Percentiles rank a stretch among this genome's conserved stretches.
Evolutionary conservation across 106 monocot genomes (phyloP).

Genomic region (Xerophyta viscosa): DNA sequence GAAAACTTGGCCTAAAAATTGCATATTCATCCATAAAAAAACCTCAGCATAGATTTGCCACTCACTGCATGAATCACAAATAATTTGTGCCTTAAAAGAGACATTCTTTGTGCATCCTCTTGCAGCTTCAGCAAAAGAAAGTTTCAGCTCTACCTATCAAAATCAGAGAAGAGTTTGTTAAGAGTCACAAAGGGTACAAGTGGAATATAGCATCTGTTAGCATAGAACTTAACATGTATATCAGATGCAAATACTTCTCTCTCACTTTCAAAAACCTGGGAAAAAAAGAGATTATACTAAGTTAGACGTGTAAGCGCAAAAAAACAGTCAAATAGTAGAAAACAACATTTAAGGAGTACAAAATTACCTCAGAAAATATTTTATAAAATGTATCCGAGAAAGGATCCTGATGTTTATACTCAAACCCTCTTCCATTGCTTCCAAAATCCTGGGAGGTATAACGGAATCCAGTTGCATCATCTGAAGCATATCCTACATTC

Average conservation of each 20-base stretch:
- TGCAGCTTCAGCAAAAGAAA: constrained; percentile 67
- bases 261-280: constrained; percentile 82
- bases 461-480: constrained; percentile 21
- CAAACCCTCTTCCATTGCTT: constrained; percentile 11
- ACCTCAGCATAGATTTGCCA: constrained; percentile 7
- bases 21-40: too few species aligned
- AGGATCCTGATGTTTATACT: constrained; percentile 30
- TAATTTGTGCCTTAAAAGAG: constrained; percentile 38
- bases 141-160: constrained; percentile 42
- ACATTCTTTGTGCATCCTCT: constrained; percentile 44
- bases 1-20: too few species aligned
- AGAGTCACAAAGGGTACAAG: too few species aligned
- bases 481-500: constrained; percentile 28
- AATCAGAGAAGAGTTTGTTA: not conserved
- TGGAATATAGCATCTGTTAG: not conserved
- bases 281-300: not conserved
- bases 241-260: constrained; percentile 62
- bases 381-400: constrained; percentile 81
- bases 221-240: constrained; percentile 41
- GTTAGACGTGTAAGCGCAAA: too few species aligned
- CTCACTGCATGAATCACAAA: constrained; percentile 66
- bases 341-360: not conserved
- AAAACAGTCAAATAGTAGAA: too few species aligned
- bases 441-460: constrained; percentile 12
- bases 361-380: constrained; percentile 85